Percentiles rank a stretch among this genome's conserved stretches.
Conservation (phyloP, 306 rosid species). For the Ormosia semicastrata region DNA sequence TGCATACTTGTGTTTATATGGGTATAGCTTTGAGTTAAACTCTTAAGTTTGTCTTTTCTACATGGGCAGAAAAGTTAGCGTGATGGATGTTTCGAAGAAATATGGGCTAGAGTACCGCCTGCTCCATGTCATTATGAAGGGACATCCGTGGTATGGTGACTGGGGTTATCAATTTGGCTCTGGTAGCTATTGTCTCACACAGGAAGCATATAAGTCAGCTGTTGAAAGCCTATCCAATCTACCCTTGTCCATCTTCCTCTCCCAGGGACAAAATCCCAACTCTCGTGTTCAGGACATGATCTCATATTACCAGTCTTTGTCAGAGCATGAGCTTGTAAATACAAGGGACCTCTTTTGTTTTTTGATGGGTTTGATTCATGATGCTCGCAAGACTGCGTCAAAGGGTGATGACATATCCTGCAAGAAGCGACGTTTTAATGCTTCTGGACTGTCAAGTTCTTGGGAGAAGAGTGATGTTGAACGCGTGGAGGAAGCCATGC, state of each 20-base stretch:
- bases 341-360: constrained; percentile 74
- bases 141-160: constrained; percentile 89
- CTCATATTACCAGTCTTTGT: constrained; percentile 63
- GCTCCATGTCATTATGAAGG: constrained; percentile 76
- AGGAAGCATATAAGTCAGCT: constrained; percentile 62
- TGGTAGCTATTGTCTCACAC: constrained; percentile 89
- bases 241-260: constrained; percentile 62
- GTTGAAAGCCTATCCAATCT: constrained; percentile 66
- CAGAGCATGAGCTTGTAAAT: constrained; percentile 64
- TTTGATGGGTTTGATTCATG: constrained; percentile 59
- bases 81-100: constrained; percentile 98
- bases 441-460: constrained; percentile 46
- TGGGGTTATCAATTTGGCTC: constrained; percentile 97
- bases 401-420: constrained; percentile 45
- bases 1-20: not conserved
- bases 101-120: constrained; percentile 86
- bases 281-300: constrained; percentile 60
- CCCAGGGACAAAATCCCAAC: constrained; percentile 44
- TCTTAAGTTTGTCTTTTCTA: constrained; percentile 20
- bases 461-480: constrained; percentile 67
- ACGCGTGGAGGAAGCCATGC: constrained; percentile 75
- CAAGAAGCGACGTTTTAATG: constrained; percentile 46
- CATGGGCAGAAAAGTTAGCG: constrained; percentile 72
- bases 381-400: constrained; percentile 53
- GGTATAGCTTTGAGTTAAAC: constrained; percentile 10